A percentile compares a stretch with the other conserved stretches of the same genome.
phyloP scores from a whole-genome alignment of 805 yeast species.

The Ogataea paradorogensis region DNA sequence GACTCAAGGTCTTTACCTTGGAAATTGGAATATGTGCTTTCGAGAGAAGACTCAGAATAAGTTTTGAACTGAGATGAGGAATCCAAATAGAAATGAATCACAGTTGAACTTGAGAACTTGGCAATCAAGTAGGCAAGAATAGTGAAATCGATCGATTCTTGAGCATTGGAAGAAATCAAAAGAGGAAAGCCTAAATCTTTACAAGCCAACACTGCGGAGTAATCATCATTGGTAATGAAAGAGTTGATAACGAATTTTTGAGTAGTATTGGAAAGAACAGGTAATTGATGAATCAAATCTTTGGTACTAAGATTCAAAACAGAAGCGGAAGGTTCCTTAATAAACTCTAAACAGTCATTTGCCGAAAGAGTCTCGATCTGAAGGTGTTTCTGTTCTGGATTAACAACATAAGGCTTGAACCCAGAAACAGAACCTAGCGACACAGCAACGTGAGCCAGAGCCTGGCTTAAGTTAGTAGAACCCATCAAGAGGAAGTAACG shows the following conservation, averaged over 20 bases:
- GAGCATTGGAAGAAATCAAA: conserved; percentile 60
- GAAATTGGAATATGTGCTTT: conserved; percentile 18
- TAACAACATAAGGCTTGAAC: conserved; percentile 15
- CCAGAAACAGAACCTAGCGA: conserved; percentile 12
- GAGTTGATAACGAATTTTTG: conserved; percentile 55
- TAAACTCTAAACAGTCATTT: conserved; percentile 52
- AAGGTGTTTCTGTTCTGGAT: conserved; percentile 6
- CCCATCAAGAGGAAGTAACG: neutral
- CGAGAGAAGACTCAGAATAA: conserved; percentile 6
- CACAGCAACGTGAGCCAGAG: conserved; percentile 10
- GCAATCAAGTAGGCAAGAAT: conserved; percentile 60
- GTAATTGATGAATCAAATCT: conserved; percentile 56
- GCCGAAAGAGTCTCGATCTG: conserved; percentile 27
- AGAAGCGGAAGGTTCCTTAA: conserved; percentile 37
- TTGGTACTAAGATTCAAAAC: conserved; percentile 53
- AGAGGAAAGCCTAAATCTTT: conserved; percentile 66
- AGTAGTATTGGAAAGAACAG: conserved; percentile 45
- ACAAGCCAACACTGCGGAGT: conserved; percentile 63
- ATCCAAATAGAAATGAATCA: conserved; percentile 60
- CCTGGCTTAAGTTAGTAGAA: conserved; percentile 1
- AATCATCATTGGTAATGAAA: conserved; percentile 59
- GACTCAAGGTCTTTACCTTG: conserved; percentile 30
- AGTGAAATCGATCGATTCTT: conserved; percentile 53
- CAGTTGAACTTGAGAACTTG: conserved; percentile 46
- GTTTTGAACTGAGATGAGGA: conserved; percentile 7